phyloP scores from a whole-genome alignment of 2,329 filamentous ascomycete species.

The Ceratocystis variospora region DNA sequence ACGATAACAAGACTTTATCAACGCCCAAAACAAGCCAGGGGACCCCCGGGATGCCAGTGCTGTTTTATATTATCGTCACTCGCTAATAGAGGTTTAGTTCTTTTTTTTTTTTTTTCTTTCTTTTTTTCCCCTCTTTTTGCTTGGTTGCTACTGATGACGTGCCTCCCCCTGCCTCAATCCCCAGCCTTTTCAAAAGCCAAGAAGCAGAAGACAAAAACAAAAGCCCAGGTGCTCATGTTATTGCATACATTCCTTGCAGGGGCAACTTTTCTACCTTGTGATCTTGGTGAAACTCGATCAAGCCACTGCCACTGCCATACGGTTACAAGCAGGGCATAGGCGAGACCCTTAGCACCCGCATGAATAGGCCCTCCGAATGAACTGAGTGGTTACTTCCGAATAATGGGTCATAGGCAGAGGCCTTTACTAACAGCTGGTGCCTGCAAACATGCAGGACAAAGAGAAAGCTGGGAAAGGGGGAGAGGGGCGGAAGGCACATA shows the following conservation, averaged over 20 bases:
- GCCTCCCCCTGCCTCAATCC: neutral
- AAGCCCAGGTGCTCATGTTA: no score
- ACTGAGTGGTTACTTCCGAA: neutral
- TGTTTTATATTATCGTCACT: neutral
- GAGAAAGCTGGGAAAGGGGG: neutral
- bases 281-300: conserved; percentile 2
- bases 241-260: no score
- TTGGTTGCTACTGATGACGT: neutral
- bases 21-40: neutral
- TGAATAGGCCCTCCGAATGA: neutral
- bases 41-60: neutral
- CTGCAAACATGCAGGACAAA: neutral
- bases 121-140: neutral
- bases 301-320: neutral
- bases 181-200: neutral
- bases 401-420: neutral
- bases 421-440: neutral
- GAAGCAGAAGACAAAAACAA: neutral
- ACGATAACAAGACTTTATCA: neutral
- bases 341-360: neutral
- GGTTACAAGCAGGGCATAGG: neutral
- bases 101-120: no score
- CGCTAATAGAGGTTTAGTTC: neutral
- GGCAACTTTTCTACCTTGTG: neutral
- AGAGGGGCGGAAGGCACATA: neutral